Conservation (phyloP, 2,329 filamentous ascomycete species). For the Dryadomyces quercivorus region DNA sequence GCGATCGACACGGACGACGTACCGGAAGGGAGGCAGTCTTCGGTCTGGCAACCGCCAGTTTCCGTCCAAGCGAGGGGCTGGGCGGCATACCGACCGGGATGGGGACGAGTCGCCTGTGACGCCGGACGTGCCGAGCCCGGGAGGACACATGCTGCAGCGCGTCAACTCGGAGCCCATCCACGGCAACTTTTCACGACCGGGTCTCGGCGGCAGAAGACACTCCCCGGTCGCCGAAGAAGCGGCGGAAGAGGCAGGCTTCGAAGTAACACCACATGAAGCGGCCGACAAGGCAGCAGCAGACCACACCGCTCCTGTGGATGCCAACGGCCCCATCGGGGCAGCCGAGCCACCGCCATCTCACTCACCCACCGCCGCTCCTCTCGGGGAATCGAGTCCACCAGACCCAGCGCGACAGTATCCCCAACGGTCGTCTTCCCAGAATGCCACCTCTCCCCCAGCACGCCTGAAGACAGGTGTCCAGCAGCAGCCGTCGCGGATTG, state of each 20-base stretch:
- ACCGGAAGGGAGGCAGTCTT: slow-evolving; percentile 73
- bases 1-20: slow-evolving; percentile 83
- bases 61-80: slow-evolving; percentile 59
- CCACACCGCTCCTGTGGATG: neutral
- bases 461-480: slow-evolving; percentile 12
- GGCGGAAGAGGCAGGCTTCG: neutral
- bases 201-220: neutral
- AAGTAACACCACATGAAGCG: neutral
- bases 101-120: slow-evolving; percentile 23
- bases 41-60: slow-evolving; percentile 64
- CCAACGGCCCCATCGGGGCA: neutral
- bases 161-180: slow-evolving; percentile 58
- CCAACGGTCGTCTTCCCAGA: slow-evolving; percentile 43
- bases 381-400: neutral
- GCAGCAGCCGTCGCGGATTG: slow-evolving; percentile 13
- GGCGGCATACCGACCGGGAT: slow-evolving; percentile 49
- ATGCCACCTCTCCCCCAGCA: slow-evolving; percentile 27
- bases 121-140: slow-evolving; percentile 26
- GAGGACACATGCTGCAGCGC: slow-evolving; percentile 40
- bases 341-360: neutral
- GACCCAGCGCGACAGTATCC: slow-evolving; percentile 28
- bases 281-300: neutral
- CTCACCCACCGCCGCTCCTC: neutral
- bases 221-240: neutral
- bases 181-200: neutral